These are phyloP conservation scores for Podaxis carcinomalis DNA, from an alignment of 768 basidiomycete species.

Conservation along the genomic window DNA sequence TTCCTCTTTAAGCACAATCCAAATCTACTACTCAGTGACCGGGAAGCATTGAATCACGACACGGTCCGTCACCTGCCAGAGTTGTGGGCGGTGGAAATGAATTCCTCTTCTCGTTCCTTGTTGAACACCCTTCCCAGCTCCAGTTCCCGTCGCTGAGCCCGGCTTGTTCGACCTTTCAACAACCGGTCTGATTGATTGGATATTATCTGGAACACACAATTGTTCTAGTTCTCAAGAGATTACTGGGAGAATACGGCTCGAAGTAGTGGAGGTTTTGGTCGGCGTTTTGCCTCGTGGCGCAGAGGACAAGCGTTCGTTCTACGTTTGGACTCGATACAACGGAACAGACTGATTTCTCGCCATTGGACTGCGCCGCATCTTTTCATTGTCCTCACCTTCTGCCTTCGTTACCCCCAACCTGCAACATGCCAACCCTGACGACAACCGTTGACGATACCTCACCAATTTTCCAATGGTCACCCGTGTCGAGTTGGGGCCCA, in stretches of 20 bases:
- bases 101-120: not conserved
- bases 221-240: not conserved
- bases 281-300: not conserved
- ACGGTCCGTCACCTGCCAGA: not conserved
- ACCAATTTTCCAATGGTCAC: slow-evolving; percentile 22
- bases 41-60: not conserved
- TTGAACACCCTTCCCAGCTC: not conserved
- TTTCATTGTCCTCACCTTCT: not conserved
- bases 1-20: not conserved
- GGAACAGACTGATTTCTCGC: not conserved
- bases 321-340: not conserved
- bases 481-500: slow-evolving; percentile 18
- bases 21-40: not conserved
- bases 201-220: not conserved
- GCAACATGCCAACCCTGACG: slow-evolving; percentile 26
- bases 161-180: not conserved
- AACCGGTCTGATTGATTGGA: not conserved
- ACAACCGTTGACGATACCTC: slow-evolving; percentile 31
- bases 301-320: not conserved
- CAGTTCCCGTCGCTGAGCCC: no score
- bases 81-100: not conserved
- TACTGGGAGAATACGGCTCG: not conserved
- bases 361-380: not conserved
- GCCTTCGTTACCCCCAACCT: not conserved
- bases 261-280: not conserved